Conservation (phyloP, 169 alveolate species). For the Plasmodium adleri region DNA sequence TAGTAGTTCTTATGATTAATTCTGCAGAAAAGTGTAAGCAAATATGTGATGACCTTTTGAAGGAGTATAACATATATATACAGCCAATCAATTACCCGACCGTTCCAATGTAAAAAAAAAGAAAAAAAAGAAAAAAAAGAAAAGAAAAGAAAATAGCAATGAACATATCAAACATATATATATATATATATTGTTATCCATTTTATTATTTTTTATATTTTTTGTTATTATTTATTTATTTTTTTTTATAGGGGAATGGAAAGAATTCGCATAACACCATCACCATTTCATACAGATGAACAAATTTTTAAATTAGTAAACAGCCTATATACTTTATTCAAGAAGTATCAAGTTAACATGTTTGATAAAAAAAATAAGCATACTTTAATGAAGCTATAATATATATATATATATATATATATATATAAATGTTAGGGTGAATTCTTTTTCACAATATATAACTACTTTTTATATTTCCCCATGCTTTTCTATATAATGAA, state of each 20-base stretch:
- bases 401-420: no score
- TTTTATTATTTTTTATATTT: background rate
- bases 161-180: background rate
- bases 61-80: slow-evolving; percentile 85
- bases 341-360: slow-evolving; percentile 52
- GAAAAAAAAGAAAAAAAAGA: no score
- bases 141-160: background rate
- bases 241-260: slow-evolving; percentile 84
- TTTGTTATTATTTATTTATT: background rate
- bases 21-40: slow-evolving; percentile 86
- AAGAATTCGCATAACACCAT: slow-evolving; percentile 89
- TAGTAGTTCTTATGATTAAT: slow-evolving; percentile 89
- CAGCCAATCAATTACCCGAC: slow-evolving; percentile 94
- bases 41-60: slow-evolving; percentile 84
- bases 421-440: background rate
- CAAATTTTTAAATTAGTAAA: slow-evolving; percentile 83
- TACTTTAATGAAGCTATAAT: slow-evolving; percentile 32
- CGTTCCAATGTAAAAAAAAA: slow-evolving; percentile 82
- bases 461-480: background rate
- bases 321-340: slow-evolving; percentile 46
- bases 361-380: slow-evolving; percentile 20
- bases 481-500: no score
- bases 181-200: background rate
- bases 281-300: slow-evolving; percentile 89
- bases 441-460: no score